Percentiles rank a stretch among this genome's conserved stretches.
Conservation (phyloP, 192 early-diverging fungal species). For the Coemansia sp. region DNA sequence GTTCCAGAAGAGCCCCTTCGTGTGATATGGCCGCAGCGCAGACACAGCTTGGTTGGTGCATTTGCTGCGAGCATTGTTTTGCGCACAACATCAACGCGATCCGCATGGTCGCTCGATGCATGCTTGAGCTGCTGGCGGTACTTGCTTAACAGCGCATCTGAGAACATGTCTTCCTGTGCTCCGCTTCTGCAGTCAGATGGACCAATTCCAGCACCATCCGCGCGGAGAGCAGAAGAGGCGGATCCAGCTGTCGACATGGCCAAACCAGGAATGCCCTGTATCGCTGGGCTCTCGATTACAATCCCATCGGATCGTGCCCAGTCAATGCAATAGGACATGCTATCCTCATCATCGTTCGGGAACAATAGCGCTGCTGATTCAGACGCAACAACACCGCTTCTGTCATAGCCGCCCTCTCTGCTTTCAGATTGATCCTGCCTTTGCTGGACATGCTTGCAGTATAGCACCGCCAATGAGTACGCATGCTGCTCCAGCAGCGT, state of each 20-base stretch:
- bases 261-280: constrained; percentile 12
- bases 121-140: constrained; percentile 18
- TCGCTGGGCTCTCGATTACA: constrained; percentile 26
- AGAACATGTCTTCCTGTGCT: background rate
- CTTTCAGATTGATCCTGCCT: background rate
- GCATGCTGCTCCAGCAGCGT: constrained; percentile 50
- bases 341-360: constrained; percentile 8
- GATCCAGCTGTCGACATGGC: background rate
- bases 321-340: constrained; percentile 54
- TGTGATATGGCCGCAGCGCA: constrained; percentile 48
- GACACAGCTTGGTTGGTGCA: constrained; percentile 27
- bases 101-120: constrained; percentile 13
- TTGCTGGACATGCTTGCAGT: constrained; percentile 12
- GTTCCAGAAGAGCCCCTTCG: constrained; percentile 5
- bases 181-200: background rate
- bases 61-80: constrained; percentile 43
- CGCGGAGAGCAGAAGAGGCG: too few species aligned
- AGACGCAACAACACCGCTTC: background rate
- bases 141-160: constrained; percentile 8
- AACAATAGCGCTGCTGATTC: background rate
- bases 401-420: background rate
- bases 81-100: constrained; percentile 45
- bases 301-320: constrained; percentile 53
- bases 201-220: background rate
- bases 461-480: constrained; percentile 39